A percentile compares a stretch with the other conserved stretches of the same genome.
Conservation (phyloP, 768 basidiomycete genomes). For the Cyclocybe aegerita region DNA sequence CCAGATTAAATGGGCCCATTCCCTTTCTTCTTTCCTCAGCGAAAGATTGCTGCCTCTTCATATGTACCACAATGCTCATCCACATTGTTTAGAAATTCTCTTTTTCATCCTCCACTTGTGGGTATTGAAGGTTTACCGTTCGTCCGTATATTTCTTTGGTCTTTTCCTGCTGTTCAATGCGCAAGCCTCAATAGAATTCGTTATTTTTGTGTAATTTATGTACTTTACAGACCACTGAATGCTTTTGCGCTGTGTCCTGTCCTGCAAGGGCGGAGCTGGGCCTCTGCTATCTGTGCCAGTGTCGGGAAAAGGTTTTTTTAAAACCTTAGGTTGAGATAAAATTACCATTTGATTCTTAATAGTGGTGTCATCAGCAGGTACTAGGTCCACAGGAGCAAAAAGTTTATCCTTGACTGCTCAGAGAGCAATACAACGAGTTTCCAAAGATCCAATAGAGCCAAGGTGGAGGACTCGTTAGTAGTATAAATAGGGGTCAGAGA, state of each 20-base stretch:
- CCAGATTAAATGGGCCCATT: constrained; percentile 11
- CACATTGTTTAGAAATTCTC: not conserved
- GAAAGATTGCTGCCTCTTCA: not conserved
- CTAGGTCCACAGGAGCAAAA: too few relatives aligned
- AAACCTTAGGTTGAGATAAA: too few relatives aligned
- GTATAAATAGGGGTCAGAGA: too few relatives aligned
- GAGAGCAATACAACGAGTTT: too few relatives aligned
- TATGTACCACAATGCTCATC: not conserved
- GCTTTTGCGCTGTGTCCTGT: not conserved
- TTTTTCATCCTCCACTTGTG: not conserved
- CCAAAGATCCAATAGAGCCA: too few relatives aligned
- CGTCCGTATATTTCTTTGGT: not conserved
- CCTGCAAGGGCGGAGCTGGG: too few relatives aligned
- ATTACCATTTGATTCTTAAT: too few relatives aligned
- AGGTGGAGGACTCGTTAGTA: too few relatives aligned
- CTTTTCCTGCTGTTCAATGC: not conserved
- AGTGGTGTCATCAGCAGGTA: too few relatives aligned
- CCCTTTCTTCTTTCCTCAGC: not conserved
- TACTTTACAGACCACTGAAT: constrained; percentile 2
- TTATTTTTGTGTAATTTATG: constrained; percentile 13
- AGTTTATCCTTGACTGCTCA: too few relatives aligned
- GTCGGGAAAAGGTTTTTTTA: too few relatives aligned
- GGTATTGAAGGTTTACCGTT: constrained; percentile 1
- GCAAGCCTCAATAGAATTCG: constrained; percentile 5
- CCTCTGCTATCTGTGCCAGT: too few relatives aligned